phyloP scores from a whole-genome alignment of 108 stramenopile genomes.

The Pseudonitzschia multiseries region DNA sequence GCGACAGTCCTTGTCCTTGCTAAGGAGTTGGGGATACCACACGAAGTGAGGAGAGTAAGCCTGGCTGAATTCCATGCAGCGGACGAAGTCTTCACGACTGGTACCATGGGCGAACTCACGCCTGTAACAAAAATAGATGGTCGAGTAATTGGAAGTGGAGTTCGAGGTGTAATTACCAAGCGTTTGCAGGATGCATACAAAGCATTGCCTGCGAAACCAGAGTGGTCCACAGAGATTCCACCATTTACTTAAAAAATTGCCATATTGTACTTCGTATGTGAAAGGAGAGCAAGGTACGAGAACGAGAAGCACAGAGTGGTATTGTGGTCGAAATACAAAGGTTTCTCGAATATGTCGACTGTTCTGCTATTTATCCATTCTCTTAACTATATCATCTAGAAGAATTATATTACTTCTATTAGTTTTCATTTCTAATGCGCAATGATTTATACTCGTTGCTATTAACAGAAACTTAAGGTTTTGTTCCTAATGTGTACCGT shows the following conservation, averaged over 20 bases:
- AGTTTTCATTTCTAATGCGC: no score
- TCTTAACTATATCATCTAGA: background rate
- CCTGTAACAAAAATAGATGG: constrained; percentile 91
- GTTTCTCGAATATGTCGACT: no score
- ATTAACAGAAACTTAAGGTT: no score
- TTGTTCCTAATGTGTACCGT: no score
- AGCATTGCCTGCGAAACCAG: constrained; percentile 49
- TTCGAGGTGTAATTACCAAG: constrained; percentile 64
- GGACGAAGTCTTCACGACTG: constrained; percentile 92
- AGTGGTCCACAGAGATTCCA: constrained; percentile 58
- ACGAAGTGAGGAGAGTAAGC: constrained; percentile 64
- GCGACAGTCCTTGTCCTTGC: constrained; percentile 70
- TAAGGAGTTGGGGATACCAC: constrained; percentile 66
- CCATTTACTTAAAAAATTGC: constrained; percentile 23
- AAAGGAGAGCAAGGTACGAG: no score
- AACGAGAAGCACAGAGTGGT: no score
- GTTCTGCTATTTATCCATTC: no score
- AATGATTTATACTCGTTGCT: no score
- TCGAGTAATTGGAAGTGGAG: constrained; percentile 67
- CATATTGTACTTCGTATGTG: no score
- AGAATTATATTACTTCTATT: no score
- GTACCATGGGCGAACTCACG: constrained; percentile 93
- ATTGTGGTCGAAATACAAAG: no score
- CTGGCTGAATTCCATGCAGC: constrained; percentile 87
- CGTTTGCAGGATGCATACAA: constrained; percentile 77